Conservation (phyloP, 768 basidiomycete genomes). For the Lentinula boryana region DNA sequence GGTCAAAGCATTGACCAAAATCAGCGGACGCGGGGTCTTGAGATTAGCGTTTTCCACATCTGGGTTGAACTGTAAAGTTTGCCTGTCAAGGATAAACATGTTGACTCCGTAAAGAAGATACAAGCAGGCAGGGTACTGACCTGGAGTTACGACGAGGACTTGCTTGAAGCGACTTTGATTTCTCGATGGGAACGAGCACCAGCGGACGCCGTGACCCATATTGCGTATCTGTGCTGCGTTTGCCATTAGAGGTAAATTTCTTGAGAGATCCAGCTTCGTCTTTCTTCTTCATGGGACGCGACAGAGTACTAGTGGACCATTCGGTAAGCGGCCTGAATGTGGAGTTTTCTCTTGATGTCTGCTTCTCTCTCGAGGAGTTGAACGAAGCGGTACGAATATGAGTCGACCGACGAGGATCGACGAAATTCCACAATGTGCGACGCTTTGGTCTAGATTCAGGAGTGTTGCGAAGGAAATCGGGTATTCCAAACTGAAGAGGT, state of each 20-base stretch:
- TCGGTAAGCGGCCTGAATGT: neutral
- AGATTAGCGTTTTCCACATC: neutral
- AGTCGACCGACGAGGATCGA: constrained; percentile 27
- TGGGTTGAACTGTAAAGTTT: neutral
- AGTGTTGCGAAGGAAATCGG: constrained; percentile 7
- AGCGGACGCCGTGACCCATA: neutral
- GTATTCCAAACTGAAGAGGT: constrained; percentile 20
- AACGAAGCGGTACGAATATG: constrained; percentile 20
- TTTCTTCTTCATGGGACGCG: neutral
- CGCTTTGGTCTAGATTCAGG: neutral
- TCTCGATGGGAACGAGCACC: neutral
- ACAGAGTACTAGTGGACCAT: neutral
- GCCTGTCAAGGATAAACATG: neutral
- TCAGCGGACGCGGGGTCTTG: neutral
- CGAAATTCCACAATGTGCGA: constrained; percentile 15
- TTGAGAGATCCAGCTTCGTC: neutral
- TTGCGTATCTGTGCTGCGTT: neutral
- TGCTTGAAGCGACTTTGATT: neutral
- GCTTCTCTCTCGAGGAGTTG: neutral
- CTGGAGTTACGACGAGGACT: neutral
- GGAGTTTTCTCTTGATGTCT: neutral
- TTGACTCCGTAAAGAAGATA: neutral
- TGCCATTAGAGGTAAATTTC: neutral
- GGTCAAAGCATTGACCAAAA: neutral
- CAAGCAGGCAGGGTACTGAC: neutral